These are phyloP conservation scores for Cryphonectria naterciae DNA, from an alignment of 2,329 filamentous ascomycete genomes.

Conservation along the genomic window DNA sequence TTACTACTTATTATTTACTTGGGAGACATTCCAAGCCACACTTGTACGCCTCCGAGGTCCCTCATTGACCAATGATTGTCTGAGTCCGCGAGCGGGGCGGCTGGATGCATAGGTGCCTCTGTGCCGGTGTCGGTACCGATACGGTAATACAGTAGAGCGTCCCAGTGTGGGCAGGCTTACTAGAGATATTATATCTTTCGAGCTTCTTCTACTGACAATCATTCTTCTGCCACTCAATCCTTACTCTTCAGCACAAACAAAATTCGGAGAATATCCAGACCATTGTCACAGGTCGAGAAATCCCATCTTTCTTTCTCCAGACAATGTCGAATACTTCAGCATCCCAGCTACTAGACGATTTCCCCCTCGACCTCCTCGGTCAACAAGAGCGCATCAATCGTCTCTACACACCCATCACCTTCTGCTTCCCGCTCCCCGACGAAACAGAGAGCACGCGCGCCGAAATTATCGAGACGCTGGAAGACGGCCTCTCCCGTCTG, in stretches of 20 bases:
- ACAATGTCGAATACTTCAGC: background rate
- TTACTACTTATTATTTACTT: background rate
- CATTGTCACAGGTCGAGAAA: background rate
- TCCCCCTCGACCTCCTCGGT: conserved; percentile 46
- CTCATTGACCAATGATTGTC: too few species aligned
- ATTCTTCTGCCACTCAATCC: background rate
- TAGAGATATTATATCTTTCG: too few species aligned
- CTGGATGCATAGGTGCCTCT: background rate
- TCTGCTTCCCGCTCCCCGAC: conserved; percentile 42
- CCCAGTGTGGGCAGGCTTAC: background rate
- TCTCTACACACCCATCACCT: conserved; percentile 52
- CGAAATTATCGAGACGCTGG: conserved; percentile 38
- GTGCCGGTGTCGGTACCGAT: background rate
- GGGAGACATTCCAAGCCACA: background rate
- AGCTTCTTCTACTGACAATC: background rate
- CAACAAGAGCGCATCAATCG: conserved; percentile 43
- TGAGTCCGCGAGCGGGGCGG: too few species aligned
- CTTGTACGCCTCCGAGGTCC: too few species aligned
- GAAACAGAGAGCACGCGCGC: conserved; percentile 27
- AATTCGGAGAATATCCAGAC: background rate
- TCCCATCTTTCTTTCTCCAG: too few species aligned
- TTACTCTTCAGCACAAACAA: background rate
- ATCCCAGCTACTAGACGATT: background rate
- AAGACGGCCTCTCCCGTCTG: conserved; percentile 44
- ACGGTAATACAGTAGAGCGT: too few species aligned